phyloP scores from a whole-genome alignment of 1,139 yeast species.

The Cylindricascospora bacillispora region DNA sequence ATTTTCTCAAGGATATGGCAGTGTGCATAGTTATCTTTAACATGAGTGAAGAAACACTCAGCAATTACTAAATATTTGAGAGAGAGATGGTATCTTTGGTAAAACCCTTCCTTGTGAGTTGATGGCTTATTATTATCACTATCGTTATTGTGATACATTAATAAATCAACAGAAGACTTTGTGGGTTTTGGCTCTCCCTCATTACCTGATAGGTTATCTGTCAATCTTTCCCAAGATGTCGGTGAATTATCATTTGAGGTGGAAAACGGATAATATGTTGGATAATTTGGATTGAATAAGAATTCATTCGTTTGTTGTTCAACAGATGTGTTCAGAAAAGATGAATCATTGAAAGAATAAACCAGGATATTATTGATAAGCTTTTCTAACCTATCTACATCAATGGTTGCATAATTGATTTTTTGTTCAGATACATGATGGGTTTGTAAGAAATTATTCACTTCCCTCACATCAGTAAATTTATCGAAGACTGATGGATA shows the following conservation, averaged over 20 bases:
- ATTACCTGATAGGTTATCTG: constrained; percentile 8
- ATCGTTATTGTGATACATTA: constrained; percentile 7
- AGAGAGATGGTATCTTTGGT: constrained; percentile 22
- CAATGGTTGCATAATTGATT: constrained; percentile 6
- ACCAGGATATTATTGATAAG: constrained; percentile 21
- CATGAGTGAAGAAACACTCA: constrained; percentile 17
- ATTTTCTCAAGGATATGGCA: constrained; percentile 20
- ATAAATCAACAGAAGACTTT: constrained; percentile 13
- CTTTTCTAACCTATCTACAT: constrained; percentile 16
- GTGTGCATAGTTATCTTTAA: constrained; percentile 17
- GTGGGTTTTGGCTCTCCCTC: constrained; percentile 6
- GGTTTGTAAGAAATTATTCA: not conserved
- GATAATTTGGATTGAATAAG: constrained; percentile 4
- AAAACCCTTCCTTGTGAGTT: constrained; percentile 17
- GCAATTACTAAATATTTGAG: constrained; percentile 20
- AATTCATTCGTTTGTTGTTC: constrained; percentile 12
- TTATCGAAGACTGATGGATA: constrained; percentile 14
- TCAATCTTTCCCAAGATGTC: constrained; percentile 3
- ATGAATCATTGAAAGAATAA: constrained; percentile 23
- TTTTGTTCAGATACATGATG: constrained; percentile 3
- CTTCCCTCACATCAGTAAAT: constrained; percentile 5
- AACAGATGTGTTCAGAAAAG: constrained; percentile 21
- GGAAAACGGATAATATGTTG: constrained; percentile 5
- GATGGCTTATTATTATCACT: constrained; percentile 3
- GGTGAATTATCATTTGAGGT: constrained; percentile 1